Evolutionary conservation across 1,139 yeast genomes (phyloP).

Genomic region (Lizanozyma gosingica): DNA sequence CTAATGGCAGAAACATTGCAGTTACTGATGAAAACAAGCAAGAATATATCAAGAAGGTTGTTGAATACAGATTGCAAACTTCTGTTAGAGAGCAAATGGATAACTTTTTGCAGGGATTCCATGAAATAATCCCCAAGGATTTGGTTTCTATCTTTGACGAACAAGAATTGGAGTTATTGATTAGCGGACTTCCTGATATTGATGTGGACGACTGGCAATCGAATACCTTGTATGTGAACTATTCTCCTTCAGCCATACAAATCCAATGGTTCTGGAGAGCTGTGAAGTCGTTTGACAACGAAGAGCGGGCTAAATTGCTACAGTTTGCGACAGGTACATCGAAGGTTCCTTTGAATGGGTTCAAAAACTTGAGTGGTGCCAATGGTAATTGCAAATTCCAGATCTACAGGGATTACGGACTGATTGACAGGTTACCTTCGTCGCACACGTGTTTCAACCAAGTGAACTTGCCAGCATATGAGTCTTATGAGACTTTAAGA

Average conservation of each 20-base stretch:
- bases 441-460: conserved; percentile 97
- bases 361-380: conserved; percentile 83
- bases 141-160: conserved; percentile 86
- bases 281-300: conserved; percentile 86
- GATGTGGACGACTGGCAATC: conserved; percentile 94
- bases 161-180: conserved; percentile 85
- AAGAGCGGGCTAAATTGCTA: conserved; percentile 85
- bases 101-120: conserved; percentile 79
- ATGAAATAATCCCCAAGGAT: conserved; percentile 85
- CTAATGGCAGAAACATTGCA: conserved; percentile 73
- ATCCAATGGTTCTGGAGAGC: conserved; percentile 99
- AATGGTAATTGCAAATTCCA: conserved; percentile 82
- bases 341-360: conserved; percentile 92
- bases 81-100: conserved; percentile 87
- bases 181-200: conserved; percentile 93
- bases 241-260: conserved; percentile 77
- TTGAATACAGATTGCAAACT: conserved; percentile 75
- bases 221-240: conserved; percentile 76
- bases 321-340: conserved; percentile 98
- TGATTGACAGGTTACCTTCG: conserved; percentile 81
- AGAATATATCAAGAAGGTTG: conserved; percentile 79
- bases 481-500: conserved; percentile 75
- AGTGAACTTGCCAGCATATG: conserved; percentile 89
- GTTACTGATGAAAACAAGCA: conserved; percentile 90
- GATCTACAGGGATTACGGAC: conserved; percentile 84